phyloP scores from a whole-genome alignment of 1,284 basidiomycete genomes.

The Cystobasidium slooffiae region DNA sequence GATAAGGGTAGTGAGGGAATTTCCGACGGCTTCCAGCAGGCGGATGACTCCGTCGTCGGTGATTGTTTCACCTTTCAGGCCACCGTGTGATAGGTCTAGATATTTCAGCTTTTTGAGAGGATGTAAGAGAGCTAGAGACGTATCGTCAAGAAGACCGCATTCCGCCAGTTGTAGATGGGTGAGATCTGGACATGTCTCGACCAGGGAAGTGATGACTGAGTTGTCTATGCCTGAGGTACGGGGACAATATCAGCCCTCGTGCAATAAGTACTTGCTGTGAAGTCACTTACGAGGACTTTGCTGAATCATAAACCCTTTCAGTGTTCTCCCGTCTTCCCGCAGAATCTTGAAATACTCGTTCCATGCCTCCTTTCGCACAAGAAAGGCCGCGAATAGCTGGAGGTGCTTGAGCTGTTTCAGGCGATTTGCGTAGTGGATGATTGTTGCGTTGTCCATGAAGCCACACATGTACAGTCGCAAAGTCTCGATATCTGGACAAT shows the following conservation, averaged over 20 bases:
- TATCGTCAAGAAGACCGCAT: slow-evolving; percentile 72
- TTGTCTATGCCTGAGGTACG: slow-evolving; percentile 68
- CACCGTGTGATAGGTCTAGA: slow-evolving; percentile 65
- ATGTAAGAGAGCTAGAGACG: slow-evolving; percentile 66
- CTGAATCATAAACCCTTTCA: slow-evolving; percentile 73
- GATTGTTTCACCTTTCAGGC: slow-evolving; percentile 61
- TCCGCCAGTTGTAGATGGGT: slow-evolving; percentile 76
- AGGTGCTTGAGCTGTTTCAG: slow-evolving; percentile 72
- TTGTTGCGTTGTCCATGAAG: slow-evolving; percentile 71
- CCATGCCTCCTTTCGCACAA: slow-evolving; percentile 79
- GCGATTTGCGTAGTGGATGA: slow-evolving; percentile 68
- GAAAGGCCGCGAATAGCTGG: slow-evolving; percentile 86
- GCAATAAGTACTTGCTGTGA: background rate
- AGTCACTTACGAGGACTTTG: slow-evolving; percentile 48
- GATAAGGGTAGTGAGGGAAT: slow-evolving; percentile 63
- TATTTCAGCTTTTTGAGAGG: slow-evolving; percentile 62
- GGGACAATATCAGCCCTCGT: background rate
- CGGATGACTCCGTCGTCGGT: slow-evolving; percentile 66
- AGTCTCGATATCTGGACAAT: slow-evolving; percentile 77
- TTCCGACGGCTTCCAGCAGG: slow-evolving; percentile 65
- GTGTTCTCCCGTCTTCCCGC: slow-evolving; percentile 58
- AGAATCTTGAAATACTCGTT: slow-evolving; percentile 71
- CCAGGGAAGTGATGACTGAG: slow-evolving; percentile 69
- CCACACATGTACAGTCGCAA: slow-evolving; percentile 87
- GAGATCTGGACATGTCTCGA: slow-evolving; percentile 67